phyloP scores from a whole-genome alignment of 805 yeast genomes.

The Candida piceae region DNA sequence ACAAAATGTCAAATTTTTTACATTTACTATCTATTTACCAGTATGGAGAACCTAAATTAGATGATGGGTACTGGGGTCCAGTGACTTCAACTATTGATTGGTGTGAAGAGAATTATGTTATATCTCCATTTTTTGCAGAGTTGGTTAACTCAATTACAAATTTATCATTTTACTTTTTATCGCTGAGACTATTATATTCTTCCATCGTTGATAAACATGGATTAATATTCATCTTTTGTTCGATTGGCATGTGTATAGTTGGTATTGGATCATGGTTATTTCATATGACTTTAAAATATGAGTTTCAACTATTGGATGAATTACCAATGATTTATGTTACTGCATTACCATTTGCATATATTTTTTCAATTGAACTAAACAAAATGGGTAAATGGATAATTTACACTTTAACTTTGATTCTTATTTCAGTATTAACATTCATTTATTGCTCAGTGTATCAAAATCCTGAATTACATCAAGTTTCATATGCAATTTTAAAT shows the following conservation, averaged over 20 bases:
- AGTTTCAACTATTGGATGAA: constrained; percentile 85
- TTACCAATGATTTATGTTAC: constrained; percentile 96
- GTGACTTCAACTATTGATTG: constrained; percentile 92
- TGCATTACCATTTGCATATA: constrained; percentile 66
- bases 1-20: too few species aligned
- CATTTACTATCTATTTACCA: constrained; percentile 6
- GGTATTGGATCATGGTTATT: constrained; percentile 92
- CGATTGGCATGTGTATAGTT: constrained; percentile 75
- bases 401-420: constrained; percentile 11
- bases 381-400: constrained; percentile 5
- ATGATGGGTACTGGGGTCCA: constrained; percentile 65
- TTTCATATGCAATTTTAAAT: constrained; percentile 71
- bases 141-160: constrained; percentile 86
- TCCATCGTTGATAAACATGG: constrained; percentile 60
- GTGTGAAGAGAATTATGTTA: constrained; percentile 97
- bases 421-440: constrained; percentile 25
- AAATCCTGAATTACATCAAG: constrained; percentile 84
- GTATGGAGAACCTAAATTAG: constrained; percentile 15
- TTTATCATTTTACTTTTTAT: constrained; percentile 39
- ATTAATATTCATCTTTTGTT: constrained; percentile 58
- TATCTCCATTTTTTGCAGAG: constrained; percentile 79
- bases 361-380: constrained; percentile 21
- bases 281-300: constrained; percentile 88
- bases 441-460: constrained; percentile 49
- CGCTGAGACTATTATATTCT: constrained; percentile 37